Base-by-base conservation (phyloP, 2,329 filamentous ascomycete genomes). In the Penicillium brevicompactum region DNA sequence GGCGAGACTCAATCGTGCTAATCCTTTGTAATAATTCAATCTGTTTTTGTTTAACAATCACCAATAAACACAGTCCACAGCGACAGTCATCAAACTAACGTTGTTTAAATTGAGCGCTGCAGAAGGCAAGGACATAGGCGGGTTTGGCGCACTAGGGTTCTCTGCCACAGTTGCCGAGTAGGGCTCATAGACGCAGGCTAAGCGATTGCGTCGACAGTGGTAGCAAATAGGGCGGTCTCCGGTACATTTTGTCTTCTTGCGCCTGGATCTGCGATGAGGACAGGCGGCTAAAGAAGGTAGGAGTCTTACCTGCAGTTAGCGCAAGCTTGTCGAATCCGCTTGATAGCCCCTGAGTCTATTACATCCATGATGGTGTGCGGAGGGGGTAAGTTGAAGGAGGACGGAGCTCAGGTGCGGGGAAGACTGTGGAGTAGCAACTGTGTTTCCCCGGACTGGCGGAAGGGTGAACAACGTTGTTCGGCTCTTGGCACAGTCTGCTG, bases 261-360 rank as follows among this genome's bases (percentile, higher is more conserved):
- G 62, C 30, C 65, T 70, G 21, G 7, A 30, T 18, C 9, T n/a
- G 40, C 11, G 22, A 21, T 37, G 40, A 38, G 14, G 10, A 34
- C 24, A 41, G 11, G 27, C 37, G 16, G 32, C 11, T 16, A 22
- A 30, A 13, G 5, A 32, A 40, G 18, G 14, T 5, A 16, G 16
- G 32, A 6, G 40, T 56, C 58, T 7, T 58, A 69, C 67, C 67
- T 59, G 58, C 67, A 69, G 38, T 62, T 67, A 13, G 63, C 63
- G 44, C 67, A 69, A 6, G 67, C 67, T 45, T 67, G 67, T 22
- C 67, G 64, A 22, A 67, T 67, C n/a, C 67, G 65, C 59, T 65
- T 68, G 41, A 60, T 55, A 6, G 52, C 47, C 8, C 44, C 44
- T 5, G 49, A 44, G 16, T 58, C 55, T n/a, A 51, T 16, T 18